Percentiles rank a stretch among this genome's conserved stretches.
phyloP scores from a whole-genome alignment of 1,284 basidiomycete genomes.

The Cutaneotrichosporon curvatum region DNA sequence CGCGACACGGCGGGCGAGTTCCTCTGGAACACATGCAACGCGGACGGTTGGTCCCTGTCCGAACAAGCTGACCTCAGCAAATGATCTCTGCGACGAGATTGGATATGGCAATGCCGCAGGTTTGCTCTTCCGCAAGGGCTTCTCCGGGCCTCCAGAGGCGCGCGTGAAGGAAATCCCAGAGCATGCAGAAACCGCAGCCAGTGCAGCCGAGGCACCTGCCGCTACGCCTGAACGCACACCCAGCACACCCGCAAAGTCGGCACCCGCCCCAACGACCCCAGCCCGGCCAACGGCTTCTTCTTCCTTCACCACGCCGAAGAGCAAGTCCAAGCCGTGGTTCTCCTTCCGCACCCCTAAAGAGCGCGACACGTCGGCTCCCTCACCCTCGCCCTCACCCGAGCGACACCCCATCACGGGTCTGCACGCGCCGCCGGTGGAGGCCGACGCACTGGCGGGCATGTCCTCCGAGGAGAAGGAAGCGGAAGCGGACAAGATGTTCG shows the following conservation, averaged over 20 bases:
- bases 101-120: slow-evolving; percentile 92
- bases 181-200: background rate
- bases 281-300: too few species aligned
- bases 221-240: background rate
- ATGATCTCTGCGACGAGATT: slow-evolving; percentile 61
- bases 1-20: slow-evolving; percentile 77
- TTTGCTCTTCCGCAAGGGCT: slow-evolving; percentile 79
- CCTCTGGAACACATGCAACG: slow-evolving; percentile 70
- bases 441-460: slow-evolving; percentile 59
- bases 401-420: slow-evolving; percentile 83
- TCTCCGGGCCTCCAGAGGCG: slow-evolving; percentile 54
- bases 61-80: slow-evolving; percentile 49
- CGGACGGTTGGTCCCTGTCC: slow-evolving; percentile 66
- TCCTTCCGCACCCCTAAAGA: too few species aligned
- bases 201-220: background rate
- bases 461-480: slow-evolving; percentile 83
- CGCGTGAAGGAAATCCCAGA: slow-evolving; percentile 48
- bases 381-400: slow-evolving; percentile 1
- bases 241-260: background rate
- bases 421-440: too few species aligned
- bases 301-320: too few species aligned
- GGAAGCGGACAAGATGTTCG: slow-evolving; percentile 83
- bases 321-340: too few species aligned
- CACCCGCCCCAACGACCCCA: background rate
- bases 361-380: background rate